These are phyloP conservation scores for Hypomyces rosellus DNA, from an alignment of 2,329 filamentous ascomycete species.

Conservation along the genomic window DNA sequence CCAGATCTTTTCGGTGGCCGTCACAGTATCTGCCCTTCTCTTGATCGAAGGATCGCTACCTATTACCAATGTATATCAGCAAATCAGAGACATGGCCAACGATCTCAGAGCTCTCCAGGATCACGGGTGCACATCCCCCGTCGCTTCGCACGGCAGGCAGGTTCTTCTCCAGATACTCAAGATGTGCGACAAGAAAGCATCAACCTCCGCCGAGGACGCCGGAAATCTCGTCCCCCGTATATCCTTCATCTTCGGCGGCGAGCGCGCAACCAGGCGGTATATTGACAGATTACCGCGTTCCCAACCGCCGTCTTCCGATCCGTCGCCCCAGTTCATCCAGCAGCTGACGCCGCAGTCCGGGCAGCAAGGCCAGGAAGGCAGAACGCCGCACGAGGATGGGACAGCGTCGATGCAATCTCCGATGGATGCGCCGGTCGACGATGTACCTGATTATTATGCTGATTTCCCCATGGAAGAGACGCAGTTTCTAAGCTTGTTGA, in stretches of 20 bases:
- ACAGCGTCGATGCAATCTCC: neutral
- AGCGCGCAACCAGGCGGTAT: conserved; percentile 8
- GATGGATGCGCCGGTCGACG: neutral
- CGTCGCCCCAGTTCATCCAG: too few relatives aligned
- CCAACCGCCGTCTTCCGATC: too few relatives aligned
- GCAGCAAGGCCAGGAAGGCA: neutral
- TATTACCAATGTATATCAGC: conserved; percentile 8
- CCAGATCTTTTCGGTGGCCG: conserved; percentile 12
- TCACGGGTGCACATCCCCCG: conserved; percentile 7
- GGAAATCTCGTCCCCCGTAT: conserved; percentile 5
- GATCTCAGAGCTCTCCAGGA: conserved; percentile 9
- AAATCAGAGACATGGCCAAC: conserved; percentile 10
- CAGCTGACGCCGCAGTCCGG: neutral
- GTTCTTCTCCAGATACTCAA: conserved; percentile 11
- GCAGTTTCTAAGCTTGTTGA: conserved; percentile 6
- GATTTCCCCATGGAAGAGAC: conserved; percentile 9
- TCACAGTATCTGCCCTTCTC: conserved; percentile 11
- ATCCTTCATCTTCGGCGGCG: conserved; percentile 11
- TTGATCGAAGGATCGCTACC: conserved; percentile 13
- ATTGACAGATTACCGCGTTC: conserved; percentile 5
- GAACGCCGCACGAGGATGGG: neutral
- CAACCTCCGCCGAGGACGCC: conserved; percentile 3
- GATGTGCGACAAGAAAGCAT: conserved; percentile 1
- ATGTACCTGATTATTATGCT: neutral
- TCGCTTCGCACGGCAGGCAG: conserved; percentile 10